These are phyloP conservation scores for Schizosaccharomyces octosporus DNA, from an alignment of 805 yeast genomes.

Conservation along the genomic window DNA sequence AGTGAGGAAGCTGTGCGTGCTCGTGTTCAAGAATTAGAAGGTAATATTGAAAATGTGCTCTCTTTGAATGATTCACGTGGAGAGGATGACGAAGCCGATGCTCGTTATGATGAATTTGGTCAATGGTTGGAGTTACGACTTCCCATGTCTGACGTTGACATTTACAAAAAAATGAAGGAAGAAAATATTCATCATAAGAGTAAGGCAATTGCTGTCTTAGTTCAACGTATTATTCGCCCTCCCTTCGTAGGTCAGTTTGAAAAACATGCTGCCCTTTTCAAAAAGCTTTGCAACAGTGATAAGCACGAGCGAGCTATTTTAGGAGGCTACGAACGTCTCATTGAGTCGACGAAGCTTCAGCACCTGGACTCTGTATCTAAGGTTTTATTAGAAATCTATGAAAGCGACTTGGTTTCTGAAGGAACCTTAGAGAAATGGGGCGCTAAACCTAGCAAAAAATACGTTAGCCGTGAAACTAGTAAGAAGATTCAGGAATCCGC, in stretches of 20 bases:
- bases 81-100: constrained; percentile 15
- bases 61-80: constrained; percentile 10
- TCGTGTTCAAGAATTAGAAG: constrained; percentile 66
- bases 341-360: constrained; percentile 58
- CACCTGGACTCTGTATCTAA: constrained; percentile 55
- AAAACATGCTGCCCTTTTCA: constrained; percentile 59
- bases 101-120: constrained; percentile 52
- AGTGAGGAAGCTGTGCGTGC: constrained; percentile 86
- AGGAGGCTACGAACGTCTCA: constrained; percentile 86
- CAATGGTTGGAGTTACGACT: constrained; percentile 56
- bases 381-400: constrained; percentile 57
- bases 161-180: constrained; percentile 70
- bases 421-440: constrained; percentile 69
- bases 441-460: constrained; percentile 72
- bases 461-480: constrained; percentile 70
- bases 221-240: constrained; percentile 54
- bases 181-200: constrained; percentile 46
- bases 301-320: constrained; percentile 65
- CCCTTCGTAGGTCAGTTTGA: constrained; percentile 47
- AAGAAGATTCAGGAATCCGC: constrained; percentile 92
- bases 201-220: constrained; percentile 70
- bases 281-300: constrained; percentile 31
- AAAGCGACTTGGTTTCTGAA: constrained; percentile 63
- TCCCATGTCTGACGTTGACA: constrained; percentile 59
- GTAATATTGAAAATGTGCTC: constrained; percentile 13